phyloP scores from a whole-genome alignment of 169 alveolate species.

The Theileria sp. region DNA sequence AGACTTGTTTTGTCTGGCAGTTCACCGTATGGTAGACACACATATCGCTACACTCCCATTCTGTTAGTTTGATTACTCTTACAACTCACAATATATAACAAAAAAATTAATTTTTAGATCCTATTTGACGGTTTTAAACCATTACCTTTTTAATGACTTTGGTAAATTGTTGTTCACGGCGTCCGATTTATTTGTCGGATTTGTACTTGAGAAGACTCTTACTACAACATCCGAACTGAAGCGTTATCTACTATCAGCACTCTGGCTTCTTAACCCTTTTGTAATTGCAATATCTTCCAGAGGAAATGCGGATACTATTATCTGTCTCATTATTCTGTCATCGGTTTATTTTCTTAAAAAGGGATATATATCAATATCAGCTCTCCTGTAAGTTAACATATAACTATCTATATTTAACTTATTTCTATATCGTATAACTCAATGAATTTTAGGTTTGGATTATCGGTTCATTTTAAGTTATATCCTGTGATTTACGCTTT shows the following conservation, averaged over 20 bases:
- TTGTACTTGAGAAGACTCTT: slow-evolving; percentile 44
- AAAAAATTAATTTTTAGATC: slow-evolving; percentile 53
- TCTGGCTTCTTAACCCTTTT: slow-evolving; percentile 92
- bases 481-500: slow-evolving; percentile 96
- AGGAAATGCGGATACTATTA: slow-evolving; percentile 89
- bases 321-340: slow-evolving; percentile 70
- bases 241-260: slow-evolving; percentile 62
- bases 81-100: background rate
- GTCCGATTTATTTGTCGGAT: slow-evolving; percentile 84
- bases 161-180: slow-evolving; percentile 87
- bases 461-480: slow-evolving; percentile 93
- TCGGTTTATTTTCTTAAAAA: slow-evolving; percentile 65
- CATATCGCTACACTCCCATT: slow-evolving; percentile 97
- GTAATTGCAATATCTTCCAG: slow-evolving; percentile 90
- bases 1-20: slow-evolving; percentile 85
- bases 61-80: slow-evolving; percentile 48
- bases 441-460: slow-evolving; percentile 80
- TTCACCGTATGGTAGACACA: slow-evolving; percentile 94
- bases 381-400: slow-evolving; percentile 66
- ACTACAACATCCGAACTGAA: slow-evolving; percentile 23
- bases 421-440: background rate
- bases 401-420: no score
- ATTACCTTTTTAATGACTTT: slow-evolving; percentile 67
- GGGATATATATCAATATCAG: slow-evolving; percentile 70
- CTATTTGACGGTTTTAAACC: slow-evolving; percentile 72